phyloP scores from a whole-genome alignment of 768 basidiomycete genomes.

The Psilocybe cyanescens region DNA sequence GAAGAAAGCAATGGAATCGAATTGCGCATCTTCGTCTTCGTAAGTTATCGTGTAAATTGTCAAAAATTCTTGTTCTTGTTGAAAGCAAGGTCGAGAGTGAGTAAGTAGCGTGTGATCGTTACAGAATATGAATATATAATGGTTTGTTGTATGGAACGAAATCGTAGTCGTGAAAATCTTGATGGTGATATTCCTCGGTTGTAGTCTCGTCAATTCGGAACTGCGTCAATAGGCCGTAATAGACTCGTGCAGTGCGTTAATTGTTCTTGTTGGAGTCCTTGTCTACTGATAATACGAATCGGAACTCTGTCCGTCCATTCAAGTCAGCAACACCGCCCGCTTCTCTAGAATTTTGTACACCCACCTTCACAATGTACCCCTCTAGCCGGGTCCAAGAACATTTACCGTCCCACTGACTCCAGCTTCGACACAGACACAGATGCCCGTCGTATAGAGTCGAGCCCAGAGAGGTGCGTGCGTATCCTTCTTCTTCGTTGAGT shows the following conservation, averaged over 20 bases:
- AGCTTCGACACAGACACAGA: no score
- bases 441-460: no score
- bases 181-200: not conserved
- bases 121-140: not conserved
- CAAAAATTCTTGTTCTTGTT: not conserved
- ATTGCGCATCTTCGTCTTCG: not conserved
- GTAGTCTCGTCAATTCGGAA: not conserved
- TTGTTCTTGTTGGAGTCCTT: not conserved
- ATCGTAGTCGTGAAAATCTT: no score
- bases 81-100: slow-evolving; percentile 1
- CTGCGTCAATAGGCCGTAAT: slow-evolving; percentile 3
- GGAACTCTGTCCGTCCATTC: not conserved
- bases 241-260: slow-evolving; percentile 3
- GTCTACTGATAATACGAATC: not conserved
- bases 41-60: not conserved
- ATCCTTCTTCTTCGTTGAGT: no score
- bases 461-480: no score
- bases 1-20: slow-evolving; percentile 1
- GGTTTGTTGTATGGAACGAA: not conserved
- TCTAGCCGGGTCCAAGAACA: no score
- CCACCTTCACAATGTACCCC: no score
- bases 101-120: not conserved
- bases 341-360: no score
- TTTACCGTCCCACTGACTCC: no score
- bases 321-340: no score